Conservation (phyloP, 768 basidiomycete genomes). For the Cystobasidiopsis lactophilus region DNA sequence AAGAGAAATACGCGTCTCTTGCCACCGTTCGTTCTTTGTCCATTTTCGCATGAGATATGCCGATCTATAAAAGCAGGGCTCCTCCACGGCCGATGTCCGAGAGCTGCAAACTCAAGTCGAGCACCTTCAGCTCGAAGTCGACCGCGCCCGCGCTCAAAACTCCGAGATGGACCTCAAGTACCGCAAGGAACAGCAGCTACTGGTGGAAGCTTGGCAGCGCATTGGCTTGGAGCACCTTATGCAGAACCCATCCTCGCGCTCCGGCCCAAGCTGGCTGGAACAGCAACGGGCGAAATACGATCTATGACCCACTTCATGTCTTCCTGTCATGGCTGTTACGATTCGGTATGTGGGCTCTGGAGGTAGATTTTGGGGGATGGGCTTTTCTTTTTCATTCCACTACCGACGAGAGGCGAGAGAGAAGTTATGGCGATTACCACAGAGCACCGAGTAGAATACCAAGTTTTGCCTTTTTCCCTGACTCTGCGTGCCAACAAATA, state of each 20-base stretch:
- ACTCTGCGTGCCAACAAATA: too few species aligned
- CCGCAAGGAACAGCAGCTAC: slow-evolving; percentile 53
- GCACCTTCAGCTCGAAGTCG: not conserved
- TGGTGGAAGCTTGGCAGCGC: slow-evolving; percentile 52
- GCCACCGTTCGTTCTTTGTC: not conserved
- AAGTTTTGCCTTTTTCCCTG: too few species aligned
- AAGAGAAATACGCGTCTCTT: slow-evolving; percentile 33
- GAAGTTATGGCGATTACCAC: not conserved
- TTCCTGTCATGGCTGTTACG: not conserved
- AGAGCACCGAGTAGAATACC: not conserved
- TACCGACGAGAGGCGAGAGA: not conserved
- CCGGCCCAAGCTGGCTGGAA: not conserved
- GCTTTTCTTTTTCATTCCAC: not conserved
- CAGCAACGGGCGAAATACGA: not conserved
- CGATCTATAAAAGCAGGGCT: not conserved
- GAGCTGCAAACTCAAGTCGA: not conserved
- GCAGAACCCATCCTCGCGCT: not conserved
- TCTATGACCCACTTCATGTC: not conserved
- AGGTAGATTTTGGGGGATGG: not conserved
- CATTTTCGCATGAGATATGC: not conserved
- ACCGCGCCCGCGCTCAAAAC: not conserved
- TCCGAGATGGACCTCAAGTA: slow-evolving; percentile 43
- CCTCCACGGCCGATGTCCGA: not conserved
- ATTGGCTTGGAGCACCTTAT: slow-evolving; percentile 33
- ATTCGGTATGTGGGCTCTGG: not conserved